Evolutionary conservation across 2,329 filamentous ascomycete genomes (phyloP).

Genomic region (Fusarium nurragi): DNA sequence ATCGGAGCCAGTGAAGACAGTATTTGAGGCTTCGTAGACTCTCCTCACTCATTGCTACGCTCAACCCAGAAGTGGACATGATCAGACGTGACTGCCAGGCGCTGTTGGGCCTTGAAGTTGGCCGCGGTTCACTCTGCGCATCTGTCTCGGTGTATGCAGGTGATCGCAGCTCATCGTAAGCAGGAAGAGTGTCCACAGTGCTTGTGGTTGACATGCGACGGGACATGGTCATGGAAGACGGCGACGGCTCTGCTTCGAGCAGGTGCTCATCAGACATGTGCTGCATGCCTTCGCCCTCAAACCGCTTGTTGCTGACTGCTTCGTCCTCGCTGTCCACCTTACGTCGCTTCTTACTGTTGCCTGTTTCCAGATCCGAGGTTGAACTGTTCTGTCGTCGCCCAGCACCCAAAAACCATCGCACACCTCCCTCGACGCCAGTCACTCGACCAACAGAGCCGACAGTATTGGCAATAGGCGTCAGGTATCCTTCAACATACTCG

Average conservation of each 20-base stretch:
- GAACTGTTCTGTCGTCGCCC: conserved; percentile 61
- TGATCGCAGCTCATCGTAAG: conserved; percentile 82
- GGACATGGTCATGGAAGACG: conserved; percentile 46
- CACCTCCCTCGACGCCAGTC: conserved; percentile 87
- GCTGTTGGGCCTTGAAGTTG: conserved; percentile 45
- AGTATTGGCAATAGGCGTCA: conserved; percentile 86
- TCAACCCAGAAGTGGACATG: conserved; percentile 89
- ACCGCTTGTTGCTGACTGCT: conserved; percentile 43
- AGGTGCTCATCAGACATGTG: conserved; percentile 37
- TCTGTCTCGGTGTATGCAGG: conserved; percentile 76
- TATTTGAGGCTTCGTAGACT: conserved; percentile 86
- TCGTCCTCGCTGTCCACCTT: conserved; percentile 60
- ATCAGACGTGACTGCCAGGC: conserved; percentile 85
- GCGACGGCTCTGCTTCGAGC: conserved; percentile 41
- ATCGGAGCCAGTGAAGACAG: conserved; percentile 81
- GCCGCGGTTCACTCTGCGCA: conserved; percentile 45
- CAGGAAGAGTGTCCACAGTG: conserved; percentile 78
- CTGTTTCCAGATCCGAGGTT: conserved; percentile 58
- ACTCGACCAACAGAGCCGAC: conserved; percentile 84
- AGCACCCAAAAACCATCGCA: conserved; percentile 82
- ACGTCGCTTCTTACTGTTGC: conserved; percentile 64
- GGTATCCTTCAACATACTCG: conserved; percentile 88
- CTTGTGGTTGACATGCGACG: conserved; percentile 72
- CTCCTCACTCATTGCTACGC: conserved; percentile 90
- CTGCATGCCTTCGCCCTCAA: conserved; percentile 44